A percentile compares a stretch with the other conserved stretches of the same genome.
Evolutionary conservation across 78 protist species (phyloP).

Genomic region (Chrysochromulina tobinii): DNA sequence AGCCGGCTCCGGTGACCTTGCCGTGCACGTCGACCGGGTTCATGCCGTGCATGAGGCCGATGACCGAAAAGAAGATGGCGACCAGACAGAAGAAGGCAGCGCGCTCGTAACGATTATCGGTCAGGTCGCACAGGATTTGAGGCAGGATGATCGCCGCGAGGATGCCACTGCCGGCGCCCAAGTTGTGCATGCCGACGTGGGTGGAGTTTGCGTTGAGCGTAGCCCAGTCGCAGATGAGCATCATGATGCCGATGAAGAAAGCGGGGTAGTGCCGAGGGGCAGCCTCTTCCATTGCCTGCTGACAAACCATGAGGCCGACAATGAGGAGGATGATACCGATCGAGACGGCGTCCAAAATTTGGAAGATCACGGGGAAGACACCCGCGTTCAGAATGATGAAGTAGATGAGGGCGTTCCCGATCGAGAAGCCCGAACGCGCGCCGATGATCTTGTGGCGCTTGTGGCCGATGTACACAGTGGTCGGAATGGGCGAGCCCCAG

Average conservation of each 20-base stretch:
- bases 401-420: neutral
- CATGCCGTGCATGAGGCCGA: neutral
- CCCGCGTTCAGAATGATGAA: too few relatives aligned
- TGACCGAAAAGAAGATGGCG: neutral
- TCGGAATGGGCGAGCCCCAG: neutral
- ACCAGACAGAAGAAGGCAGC: neutral
- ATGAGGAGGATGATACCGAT: too few relatives aligned
- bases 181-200: neutral
- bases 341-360: too few relatives aligned
- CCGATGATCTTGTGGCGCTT: neutral
- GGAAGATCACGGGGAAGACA: too few relatives aligned
- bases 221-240: too few relatives aligned
- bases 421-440: neutral
- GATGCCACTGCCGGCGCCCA: neutral
- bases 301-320: too few relatives aligned
- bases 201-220: too few relatives aligned
- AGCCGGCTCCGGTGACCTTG: too few relatives aligned
- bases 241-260: too few relatives aligned
- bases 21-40: neutral
- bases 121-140: neutral
- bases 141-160: neutral
- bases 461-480: slow-evolving; percentile 32
- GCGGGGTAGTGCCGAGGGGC: too few relatives aligned
- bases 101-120: neutral
- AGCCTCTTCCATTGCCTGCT: too few relatives aligned